Conservation (phyloP, 805 yeast genomes). For the Metschnikowia borealis region DNA sequence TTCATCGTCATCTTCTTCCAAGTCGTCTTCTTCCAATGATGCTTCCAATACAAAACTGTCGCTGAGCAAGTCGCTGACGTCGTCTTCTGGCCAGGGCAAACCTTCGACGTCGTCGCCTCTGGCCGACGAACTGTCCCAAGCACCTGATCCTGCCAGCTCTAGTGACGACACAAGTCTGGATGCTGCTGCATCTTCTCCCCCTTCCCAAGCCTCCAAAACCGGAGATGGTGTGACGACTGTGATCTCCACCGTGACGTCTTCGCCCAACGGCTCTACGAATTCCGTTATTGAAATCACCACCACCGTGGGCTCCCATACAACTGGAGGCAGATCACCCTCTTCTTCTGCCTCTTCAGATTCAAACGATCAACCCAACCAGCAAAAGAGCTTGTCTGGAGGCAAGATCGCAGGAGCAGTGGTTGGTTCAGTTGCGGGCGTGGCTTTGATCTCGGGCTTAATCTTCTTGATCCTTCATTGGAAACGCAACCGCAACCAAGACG, state of each 20-base stretch:
- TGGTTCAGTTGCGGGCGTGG: constrained; percentile 39
- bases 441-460: constrained; percentile 25
- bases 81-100: not conserved
- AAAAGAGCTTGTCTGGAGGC: constrained; percentile 29
- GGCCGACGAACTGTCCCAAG: not conserved
- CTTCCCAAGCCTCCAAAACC: constrained; percentile 7
- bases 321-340: constrained; percentile 8
- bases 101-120: not conserved
- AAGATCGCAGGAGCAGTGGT: constrained; percentile 42
- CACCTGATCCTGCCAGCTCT: not conserved
- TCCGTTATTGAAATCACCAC: constrained; percentile 23
- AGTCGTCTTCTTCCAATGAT: constrained; percentile 11
- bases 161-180: not conserved
- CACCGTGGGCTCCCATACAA: constrained; percentile 12
- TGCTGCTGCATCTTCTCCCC: not conserved
- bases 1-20: constrained; percentile 13
- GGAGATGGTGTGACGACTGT: constrained; percentile 17
- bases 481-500: constrained; percentile 30
- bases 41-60: constrained; percentile 2
- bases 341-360: constrained; percentile 4
- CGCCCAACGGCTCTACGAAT: constrained; percentile 10
- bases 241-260: constrained; percentile 18
- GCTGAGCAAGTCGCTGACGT: not conserved
- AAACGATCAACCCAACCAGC: constrained; percentile 9
- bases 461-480: constrained; percentile 42